These are phyloP conservation scores for Cyberlindnera saturnus DNA, from an alignment of 805 yeast species.

Conservation along the genomic window DNA sequence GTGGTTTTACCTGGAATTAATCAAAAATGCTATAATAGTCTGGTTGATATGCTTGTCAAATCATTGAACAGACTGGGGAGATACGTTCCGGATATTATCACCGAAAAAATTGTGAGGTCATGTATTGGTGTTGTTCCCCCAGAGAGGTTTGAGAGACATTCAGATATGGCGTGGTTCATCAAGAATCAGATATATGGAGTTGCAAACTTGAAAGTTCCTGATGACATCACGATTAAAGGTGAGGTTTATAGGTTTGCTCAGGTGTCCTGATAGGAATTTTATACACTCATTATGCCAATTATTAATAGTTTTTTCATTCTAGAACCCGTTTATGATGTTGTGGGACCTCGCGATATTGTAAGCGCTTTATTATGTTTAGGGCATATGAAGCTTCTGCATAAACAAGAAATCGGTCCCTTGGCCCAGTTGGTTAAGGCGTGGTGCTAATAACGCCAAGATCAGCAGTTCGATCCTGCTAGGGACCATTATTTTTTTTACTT, in stretches of 20 bases:
- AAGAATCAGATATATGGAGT: constrained; percentile 14
- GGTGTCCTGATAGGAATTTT: not conserved
- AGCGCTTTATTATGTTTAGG: too few relatives aligned
- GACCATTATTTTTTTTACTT: constrained; percentile 39
- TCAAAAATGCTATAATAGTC: constrained; percentile 12
- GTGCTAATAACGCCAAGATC: constrained; percentile 56
- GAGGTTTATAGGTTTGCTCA: constrained; percentile 3
- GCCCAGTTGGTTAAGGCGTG: constrained; percentile 59
- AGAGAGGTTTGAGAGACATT: constrained; percentile 15
- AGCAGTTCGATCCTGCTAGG: constrained; percentile 88
- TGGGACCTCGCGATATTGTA: too few relatives aligned
- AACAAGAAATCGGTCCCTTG: constrained; percentile 36
- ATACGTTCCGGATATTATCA: constrained; percentile 16
- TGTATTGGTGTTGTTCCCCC: constrained; percentile 17
- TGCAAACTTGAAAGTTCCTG: not conserved
- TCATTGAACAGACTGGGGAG: constrained; percentile 18
- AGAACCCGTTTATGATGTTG: too few relatives aligned
- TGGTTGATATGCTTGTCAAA: constrained; percentile 17
- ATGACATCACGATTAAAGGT: constrained; percentile 3
- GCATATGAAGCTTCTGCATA: too few relatives aligned
- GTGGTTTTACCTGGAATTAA: constrained; percentile 21
- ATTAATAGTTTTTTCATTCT: too few relatives aligned
- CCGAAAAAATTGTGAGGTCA: constrained; percentile 15
- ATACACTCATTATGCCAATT: not conserved
- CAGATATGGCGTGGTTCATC: constrained; percentile 23